A percentile compares a stretch with the other conserved stretches of the same genome.
These are phyloP conservation scores for Rhizopus microsporus DNA, from an alignment of 371 early-diverging fungal genomes.

Conservation along the genomic window DNA sequence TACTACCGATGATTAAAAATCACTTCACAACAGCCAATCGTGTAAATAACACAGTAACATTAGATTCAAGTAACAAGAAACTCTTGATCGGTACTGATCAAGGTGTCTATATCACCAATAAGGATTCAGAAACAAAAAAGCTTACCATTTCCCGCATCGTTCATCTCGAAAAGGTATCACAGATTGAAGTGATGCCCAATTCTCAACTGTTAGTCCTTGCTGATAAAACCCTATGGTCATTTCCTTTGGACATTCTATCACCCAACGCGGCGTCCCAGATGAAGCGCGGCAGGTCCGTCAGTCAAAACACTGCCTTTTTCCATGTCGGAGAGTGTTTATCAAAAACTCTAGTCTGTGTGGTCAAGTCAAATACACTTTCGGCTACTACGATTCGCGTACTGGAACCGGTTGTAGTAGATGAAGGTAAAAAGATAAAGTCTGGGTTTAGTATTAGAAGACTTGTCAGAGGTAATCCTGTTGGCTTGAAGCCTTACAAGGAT, in stretches of 20 bases:
- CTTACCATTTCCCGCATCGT: conserved; percentile 50
- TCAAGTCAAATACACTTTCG: conserved; percentile 63
- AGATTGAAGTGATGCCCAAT: conserved; percentile 77
- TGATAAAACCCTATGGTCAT: conserved; percentile 65
- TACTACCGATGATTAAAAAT: conserved; percentile 26
- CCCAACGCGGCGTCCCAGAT: conserved; percentile 48
- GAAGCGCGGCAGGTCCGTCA: conserved; percentile 68
- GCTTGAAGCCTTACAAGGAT: conserved; percentile 74
- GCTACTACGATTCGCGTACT: conserved; percentile 78
- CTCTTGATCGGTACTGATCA: conserved; percentile 40
- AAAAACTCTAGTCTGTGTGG: conserved; percentile 73
- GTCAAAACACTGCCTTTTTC: conserved; percentile 84
- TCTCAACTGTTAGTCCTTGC: conserved; percentile 77
- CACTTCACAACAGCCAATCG: conserved; percentile 18
- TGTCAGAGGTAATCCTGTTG: conserved; percentile 52
- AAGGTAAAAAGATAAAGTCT: conserved; percentile 56
- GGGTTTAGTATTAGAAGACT: conserved; percentile 46
- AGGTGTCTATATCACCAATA: conserved; percentile 30
- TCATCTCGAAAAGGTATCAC: conserved; percentile 74
- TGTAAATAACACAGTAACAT: conserved; percentile 21
- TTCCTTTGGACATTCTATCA: conserved; percentile 66
- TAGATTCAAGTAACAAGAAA: conserved; percentile 4
- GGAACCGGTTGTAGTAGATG: conserved; percentile 67
- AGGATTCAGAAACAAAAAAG: conserved; percentile 5
- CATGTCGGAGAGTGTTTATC: conserved; percentile 81